Conservation (phyloP, 208 protist genomes). For the Crithidia brevicula region DNA sequence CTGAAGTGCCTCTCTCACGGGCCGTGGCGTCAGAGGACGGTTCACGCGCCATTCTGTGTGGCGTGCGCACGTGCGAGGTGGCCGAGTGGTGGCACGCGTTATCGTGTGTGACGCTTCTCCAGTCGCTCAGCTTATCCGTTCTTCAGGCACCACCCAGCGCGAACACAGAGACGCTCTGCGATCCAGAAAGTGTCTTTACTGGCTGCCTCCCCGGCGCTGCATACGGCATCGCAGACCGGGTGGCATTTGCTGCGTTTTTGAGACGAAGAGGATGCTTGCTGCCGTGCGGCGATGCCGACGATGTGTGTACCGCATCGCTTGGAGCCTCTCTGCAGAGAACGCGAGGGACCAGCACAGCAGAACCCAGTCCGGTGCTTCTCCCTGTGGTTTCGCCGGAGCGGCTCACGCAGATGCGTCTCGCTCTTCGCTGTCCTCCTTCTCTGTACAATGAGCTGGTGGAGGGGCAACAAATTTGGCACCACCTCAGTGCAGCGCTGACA, state of each 20-base stretch:
- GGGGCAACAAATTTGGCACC: too few species aligned
- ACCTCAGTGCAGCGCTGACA: too few species aligned
- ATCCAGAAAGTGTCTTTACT: constrained; percentile 1
- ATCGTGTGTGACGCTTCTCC: constrained; percentile 17
- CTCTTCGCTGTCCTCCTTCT: too few species aligned
- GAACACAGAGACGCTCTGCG: background rate
- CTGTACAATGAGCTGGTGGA: too few species aligned
- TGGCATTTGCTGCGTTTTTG: constrained; percentile 8
- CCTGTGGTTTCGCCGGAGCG: too few species aligned
- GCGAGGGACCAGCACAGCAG: too few species aligned
- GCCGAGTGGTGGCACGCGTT: constrained; percentile 27
- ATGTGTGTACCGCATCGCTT: too few species aligned
- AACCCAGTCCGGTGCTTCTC: too few species aligned
- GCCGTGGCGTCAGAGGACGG: background rate
- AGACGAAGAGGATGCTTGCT: background rate
- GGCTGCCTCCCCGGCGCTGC: constrained; percentile 16
- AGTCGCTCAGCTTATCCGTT: constrained; percentile 7
- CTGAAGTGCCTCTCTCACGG: too few species aligned
- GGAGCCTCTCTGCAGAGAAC: too few species aligned
- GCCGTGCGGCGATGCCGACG: background rate
- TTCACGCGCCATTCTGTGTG: background rate
- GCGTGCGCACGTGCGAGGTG: constrained; percentile 2
- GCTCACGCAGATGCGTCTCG: too few species aligned
- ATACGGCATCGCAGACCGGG: constrained; percentile 11
- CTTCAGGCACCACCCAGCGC: background rate